Conservation (phyloP, 108 stramenopile species). For the Licmophora abbreviata region DNA sequence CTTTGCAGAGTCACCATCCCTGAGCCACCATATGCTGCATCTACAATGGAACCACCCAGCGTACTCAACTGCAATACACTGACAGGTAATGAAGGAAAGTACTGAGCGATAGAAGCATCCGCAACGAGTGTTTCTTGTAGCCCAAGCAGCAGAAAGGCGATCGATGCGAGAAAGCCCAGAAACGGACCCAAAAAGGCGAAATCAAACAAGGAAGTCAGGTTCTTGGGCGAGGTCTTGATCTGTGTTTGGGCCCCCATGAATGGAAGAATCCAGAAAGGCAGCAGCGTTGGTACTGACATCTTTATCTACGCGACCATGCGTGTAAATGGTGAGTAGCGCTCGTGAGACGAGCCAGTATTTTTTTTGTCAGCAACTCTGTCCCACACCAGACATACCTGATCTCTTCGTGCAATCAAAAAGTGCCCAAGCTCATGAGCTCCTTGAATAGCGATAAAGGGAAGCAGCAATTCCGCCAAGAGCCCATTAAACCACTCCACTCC, state of each 20-base stretch:
- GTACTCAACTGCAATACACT: conserved; percentile 45
- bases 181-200: conserved; percentile 67
- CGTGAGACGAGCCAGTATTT: background rate
- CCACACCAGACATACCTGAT: conserved; percentile 11
- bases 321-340: background rate
- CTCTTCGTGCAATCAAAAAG: conserved; percentile 30
- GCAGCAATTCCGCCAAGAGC: conserved; percentile 31
- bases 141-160: conserved; percentile 42
- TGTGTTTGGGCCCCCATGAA: conserved; percentile 45
- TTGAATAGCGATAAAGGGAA: conserved; percentile 28
- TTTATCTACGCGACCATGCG: conserved; percentile 13
- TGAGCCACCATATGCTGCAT: conserved; percentile 23
- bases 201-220: conserved; percentile 53
- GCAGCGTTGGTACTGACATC: conserved; percentile 20
- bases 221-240: conserved; percentile 49
- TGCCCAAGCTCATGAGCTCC: conserved; percentile 51
- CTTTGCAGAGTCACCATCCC: conserved; percentile 49
- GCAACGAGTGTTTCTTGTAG: conserved; percentile 42
- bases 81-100: conserved; percentile 53
- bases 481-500: conserved; percentile 52
- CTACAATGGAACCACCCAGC: conserved; percentile 54
- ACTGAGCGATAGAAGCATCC: conserved; percentile 22
- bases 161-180: conserved; percentile 39
- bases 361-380: no score
- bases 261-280: conserved; percentile 41